Percentiles rank a stretch among this genome's conserved stretches.
phyloP scores from a whole-genome alignment of 352 stramenopile genomes.

The Sclerospora graminicola region DNA sequence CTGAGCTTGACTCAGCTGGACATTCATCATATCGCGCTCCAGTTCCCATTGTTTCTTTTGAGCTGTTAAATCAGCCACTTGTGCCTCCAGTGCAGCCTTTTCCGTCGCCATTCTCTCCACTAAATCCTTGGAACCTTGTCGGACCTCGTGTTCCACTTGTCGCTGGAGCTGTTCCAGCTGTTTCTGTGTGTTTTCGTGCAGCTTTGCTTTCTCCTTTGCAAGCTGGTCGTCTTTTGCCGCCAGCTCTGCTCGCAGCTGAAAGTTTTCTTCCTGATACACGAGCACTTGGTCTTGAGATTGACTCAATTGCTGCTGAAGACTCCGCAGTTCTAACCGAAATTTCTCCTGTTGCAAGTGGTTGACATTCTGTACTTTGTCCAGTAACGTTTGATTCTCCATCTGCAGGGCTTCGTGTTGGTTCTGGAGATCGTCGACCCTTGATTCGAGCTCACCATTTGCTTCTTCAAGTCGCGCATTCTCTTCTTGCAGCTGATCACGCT shows the following conservation, averaged over 20 bases:
- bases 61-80: constrained; percentile 29
- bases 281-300: constrained; percentile 63
- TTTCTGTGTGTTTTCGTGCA: constrained; percentile 49
- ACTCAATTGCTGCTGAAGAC: constrained; percentile 49
- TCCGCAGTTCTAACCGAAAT: constrained; percentile 49
- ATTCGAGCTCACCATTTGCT: constrained; percentile 36
- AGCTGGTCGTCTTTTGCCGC: constrained; percentile 49
- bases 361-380: constrained; percentile 59
- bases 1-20: constrained; percentile 37
- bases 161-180: constrained; percentile 47
- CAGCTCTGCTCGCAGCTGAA: constrained; percentile 39
- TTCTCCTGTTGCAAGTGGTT: constrained; percentile 66
- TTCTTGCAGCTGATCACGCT: constrained; percentile 61
- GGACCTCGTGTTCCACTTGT: constrained; percentile 46
- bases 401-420: constrained; percentile 35
- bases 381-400: constrained; percentile 27
- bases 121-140: constrained; percentile 42
- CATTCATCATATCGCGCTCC: constrained; percentile 39
- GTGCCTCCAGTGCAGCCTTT: constrained; percentile 31
- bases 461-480: constrained; percentile 37
- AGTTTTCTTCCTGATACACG: constrained; percentile 62
- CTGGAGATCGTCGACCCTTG: background rate
- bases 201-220: constrained; percentile 36
- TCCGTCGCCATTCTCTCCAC: constrained; percentile 32
- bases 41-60: constrained; percentile 44